Base-by-base conservation (phyloP, 2,329 filamentous ascomycete species). In the Verticillium albo-atrum region DNA sequence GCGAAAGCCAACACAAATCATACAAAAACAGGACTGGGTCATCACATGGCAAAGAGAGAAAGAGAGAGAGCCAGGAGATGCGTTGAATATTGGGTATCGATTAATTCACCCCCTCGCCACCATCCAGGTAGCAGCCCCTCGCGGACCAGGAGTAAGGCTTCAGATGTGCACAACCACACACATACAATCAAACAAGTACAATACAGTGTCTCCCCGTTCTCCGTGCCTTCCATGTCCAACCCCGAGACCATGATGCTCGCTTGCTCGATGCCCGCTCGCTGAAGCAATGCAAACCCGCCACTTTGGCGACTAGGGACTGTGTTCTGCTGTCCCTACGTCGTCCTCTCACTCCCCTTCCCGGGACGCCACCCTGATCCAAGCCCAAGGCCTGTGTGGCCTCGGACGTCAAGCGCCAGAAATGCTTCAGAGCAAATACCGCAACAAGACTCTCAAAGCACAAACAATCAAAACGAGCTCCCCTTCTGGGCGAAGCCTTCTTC, bases 401-500 rank as follows among this genome's bases (percentile, higher is more conserved):
- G 34, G 34, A 37, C 34, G 34, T 37, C 34, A 37, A 37, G 34
- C 34, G 34, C 34, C 17, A 15, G 34, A n/a, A 37, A 37, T 37
- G 34, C 34, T n/a, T 12, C 17, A 37, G 15, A 37, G 34, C 34
- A 37, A 3, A 37, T n/a, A 15, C 12, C 6, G 34, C 15, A 37
- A 37, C 17, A 15, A 17, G 34, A 37, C 14, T 37, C 15, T 14
- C 34, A 6, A 37, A 15, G 4, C 5, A 37, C 34, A n/a, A 15
- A n/a, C 30, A 37, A 37, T 59, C 62, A 82, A 59, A 79, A 68
- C 23, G 80, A 82, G 63, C 77, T 79, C 50, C 76, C 76, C 61
- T 69, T 75, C 60, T 66, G 69, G 25, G 68, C 64, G 23, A 70
- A 63, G 28, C 68, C 60, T 51, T 64, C 68, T 17, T 69, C 68